Conservation (phyloP, 208 protist species). For the Acanthamoeba castellanii region DNA sequence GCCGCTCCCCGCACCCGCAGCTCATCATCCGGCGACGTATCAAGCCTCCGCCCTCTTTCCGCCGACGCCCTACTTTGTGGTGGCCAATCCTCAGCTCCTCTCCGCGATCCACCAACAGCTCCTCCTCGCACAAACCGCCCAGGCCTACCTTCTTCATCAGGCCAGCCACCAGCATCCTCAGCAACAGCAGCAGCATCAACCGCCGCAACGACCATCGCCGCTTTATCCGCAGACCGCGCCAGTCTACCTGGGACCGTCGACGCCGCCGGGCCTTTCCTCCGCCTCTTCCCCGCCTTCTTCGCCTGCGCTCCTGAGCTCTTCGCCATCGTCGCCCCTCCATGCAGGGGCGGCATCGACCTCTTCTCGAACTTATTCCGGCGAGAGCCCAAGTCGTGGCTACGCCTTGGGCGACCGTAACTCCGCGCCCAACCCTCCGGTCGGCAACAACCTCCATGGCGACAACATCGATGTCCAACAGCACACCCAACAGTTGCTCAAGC, state of each 20-base stretch:
- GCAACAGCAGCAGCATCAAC: neutral
- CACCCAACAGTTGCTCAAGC: slow-evolving; percentile 29
- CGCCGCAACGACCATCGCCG: neutral
- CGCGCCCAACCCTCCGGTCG: neutral
- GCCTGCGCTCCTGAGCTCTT: neutral
- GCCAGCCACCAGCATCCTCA: no score
- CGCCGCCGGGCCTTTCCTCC: neutral
- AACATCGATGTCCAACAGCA: neutral
- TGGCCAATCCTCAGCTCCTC: no score
- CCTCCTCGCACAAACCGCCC: no score
- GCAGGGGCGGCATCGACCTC: neutral
- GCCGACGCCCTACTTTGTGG: no score
- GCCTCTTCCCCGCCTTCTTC: neutral
- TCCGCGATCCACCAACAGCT: no score
- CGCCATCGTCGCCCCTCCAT: neutral
- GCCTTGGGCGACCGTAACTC: no score
- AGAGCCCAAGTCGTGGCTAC: neutral
- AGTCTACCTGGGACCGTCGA: no score
- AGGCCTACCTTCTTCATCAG: no score
- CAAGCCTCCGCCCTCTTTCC: no score
- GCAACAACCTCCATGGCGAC: neutral
- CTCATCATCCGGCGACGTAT: no score
- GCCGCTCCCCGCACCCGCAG: no score
- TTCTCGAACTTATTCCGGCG: neutral
- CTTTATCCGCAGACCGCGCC: neutral